phyloP scores from a whole-genome alignment of 139 green algal genomes.

The Penium margaritaceum region DNA sequence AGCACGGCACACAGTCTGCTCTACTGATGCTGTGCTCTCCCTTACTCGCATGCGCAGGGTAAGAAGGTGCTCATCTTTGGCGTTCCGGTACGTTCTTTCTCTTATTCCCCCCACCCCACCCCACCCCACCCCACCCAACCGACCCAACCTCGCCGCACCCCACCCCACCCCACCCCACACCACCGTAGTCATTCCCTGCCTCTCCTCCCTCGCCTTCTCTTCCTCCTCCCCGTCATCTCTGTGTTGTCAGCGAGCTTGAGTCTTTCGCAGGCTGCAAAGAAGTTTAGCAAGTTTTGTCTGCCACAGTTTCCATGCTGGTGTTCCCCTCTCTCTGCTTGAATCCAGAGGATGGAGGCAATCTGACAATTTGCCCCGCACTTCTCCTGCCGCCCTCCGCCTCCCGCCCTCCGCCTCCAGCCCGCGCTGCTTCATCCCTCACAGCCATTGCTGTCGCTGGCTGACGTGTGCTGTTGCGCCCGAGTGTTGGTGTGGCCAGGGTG shows the following conservation, averaged over 20 bases:
- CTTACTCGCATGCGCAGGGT: neutral
- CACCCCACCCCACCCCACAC: neutral
- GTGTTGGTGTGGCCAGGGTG: conserved; percentile 11
- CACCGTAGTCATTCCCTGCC: neutral
- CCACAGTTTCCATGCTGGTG: no score
- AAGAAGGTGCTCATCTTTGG: conserved; percentile 42
- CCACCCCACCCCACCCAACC: neutral
- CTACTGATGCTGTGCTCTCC: neutral
- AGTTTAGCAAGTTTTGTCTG: neutral
- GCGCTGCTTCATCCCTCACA: neutral
- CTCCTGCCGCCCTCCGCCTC: no score
- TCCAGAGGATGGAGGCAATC: no score
- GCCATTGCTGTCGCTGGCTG: neutral
- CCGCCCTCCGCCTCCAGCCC: neutral
- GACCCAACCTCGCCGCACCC: neutral
- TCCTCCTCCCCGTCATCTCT: neutral
- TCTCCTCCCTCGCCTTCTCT: neutral
- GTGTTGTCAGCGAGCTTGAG: no score
- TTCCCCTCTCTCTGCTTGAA: neutral
- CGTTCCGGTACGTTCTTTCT: conserved; percentile 19
- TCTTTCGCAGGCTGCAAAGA: no score
- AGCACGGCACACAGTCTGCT: neutral
- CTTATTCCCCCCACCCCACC: neutral
- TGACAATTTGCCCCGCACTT: no score
- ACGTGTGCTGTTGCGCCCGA: neutral